phyloP scores from a whole-genome alignment of 2,329 filamentous ascomycete species.

The Penicillium brasilianum region DNA sequence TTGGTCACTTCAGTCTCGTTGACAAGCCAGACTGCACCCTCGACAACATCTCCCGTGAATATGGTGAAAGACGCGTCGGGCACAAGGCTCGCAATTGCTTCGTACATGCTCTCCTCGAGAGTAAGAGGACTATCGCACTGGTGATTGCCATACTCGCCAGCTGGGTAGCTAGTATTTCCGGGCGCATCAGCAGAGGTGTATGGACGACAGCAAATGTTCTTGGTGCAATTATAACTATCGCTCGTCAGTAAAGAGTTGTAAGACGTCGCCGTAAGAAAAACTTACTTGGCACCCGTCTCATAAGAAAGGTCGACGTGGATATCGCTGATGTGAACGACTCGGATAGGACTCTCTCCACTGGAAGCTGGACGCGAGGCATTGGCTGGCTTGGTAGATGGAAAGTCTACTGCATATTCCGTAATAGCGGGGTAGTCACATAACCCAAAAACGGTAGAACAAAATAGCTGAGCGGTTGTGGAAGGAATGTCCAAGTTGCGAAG shows the following conservation, averaged over 20 bases:
- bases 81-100: conserved; percentile 49
- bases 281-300: conserved; percentile 55
- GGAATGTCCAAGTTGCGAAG: conserved; percentile 56
- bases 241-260: neutral
- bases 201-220: conserved; percentile 62
- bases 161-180: conserved; percentile 52
- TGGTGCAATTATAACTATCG: conserved; percentile 53
- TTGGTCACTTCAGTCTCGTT: conserved; percentile 41
- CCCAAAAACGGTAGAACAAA: conserved; percentile 59
- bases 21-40: conserved; percentile 52
- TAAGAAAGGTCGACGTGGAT: conserved; percentile 63
- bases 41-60: conserved; percentile 65
- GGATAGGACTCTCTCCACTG: conserved; percentile 55
- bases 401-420: conserved; percentile 48
- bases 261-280: neutral
- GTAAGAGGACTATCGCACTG: conserved; percentile 58
- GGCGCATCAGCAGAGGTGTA: conserved; percentile 53
- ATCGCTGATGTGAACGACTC: conserved; percentile 63
- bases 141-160: conserved; percentile 58
- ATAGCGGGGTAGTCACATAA: conserved; percentile 57
- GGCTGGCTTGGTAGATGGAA: conserved; percentile 49
- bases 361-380: conserved; percentile 46
- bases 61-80: conserved; percentile 55
- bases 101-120: conserved; percentile 60
- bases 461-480: conserved; percentile 56